Conservation (phyloP, 192 early-diverging fungal genomes). For the Coemansia biformis region DNA sequence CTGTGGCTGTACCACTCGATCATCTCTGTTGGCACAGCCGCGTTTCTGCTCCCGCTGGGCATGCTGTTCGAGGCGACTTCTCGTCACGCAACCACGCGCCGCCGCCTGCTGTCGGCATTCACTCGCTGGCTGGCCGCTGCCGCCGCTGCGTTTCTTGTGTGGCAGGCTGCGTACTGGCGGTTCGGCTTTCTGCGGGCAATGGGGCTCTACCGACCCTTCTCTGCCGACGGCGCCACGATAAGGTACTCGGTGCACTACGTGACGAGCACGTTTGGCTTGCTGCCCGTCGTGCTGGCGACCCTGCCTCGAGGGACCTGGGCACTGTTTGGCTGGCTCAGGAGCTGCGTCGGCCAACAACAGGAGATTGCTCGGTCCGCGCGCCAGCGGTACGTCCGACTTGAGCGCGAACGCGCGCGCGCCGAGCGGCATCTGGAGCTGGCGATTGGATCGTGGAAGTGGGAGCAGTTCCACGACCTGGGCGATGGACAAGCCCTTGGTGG, state of each 20-base stretch:
- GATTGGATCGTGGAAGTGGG: conserved; percentile 46
- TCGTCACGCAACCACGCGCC: conserved; percentile 20
- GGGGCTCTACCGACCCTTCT: conserved; percentile 24
- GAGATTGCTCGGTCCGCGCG: conserved; percentile 20
- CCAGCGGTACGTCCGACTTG: conserved; percentile 14
- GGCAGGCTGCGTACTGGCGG: conserved; percentile 22
- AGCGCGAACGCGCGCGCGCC: conserved; percentile 20
- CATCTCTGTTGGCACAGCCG: conserved; percentile 18
- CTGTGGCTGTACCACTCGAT: conserved; percentile 48
- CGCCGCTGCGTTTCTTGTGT: conserved; percentile 3
- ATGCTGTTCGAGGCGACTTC: conserved; percentile 36
- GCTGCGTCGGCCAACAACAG: conserved; percentile 30
- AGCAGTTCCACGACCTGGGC: conserved; percentile 11
- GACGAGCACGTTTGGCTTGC: conserved; percentile 23
- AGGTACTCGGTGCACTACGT: conserved; percentile 36
- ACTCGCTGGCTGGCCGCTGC: conserved; percentile 19
- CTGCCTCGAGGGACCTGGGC: conserved; percentile 47
- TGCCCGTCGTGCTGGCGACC: conserved; percentile 31
- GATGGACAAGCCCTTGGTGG: conserved; percentile 10
- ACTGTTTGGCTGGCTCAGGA: conserved; percentile 36
- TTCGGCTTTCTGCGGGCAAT: conserved; percentile 13
- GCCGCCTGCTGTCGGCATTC: conserved; percentile 15
- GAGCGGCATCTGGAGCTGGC: conserved; percentile 26
- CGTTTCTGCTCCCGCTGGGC: conserved; percentile 27
- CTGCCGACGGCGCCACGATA: conserved; percentile 22